Evolutionary conservation across 805 yeast species (phyloP).

Genomic region (Schwanniomyces yamadae): DNA sequence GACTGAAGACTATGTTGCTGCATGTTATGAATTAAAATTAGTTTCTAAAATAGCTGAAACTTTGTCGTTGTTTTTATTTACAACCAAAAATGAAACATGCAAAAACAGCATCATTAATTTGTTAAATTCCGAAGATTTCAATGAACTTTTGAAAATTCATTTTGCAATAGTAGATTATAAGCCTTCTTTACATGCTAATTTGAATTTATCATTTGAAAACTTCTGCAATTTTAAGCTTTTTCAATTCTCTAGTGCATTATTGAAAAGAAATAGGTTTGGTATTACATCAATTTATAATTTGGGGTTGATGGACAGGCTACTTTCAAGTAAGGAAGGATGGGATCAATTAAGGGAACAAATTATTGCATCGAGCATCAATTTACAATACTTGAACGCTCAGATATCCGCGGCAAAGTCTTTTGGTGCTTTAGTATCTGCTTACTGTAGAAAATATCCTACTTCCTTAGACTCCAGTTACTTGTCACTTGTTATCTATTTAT

Average conservation of each 20-base stretch:
- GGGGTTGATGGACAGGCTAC: conserved; percentile 59
- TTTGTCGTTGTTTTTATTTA: conserved; percentile 68
- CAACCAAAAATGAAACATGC: conserved; percentile 45
- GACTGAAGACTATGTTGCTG: conserved; percentile 25
- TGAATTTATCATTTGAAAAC: conserved; percentile 45
- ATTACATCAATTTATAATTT: conserved; percentile 56
- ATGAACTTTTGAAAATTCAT: conserved; percentile 22
- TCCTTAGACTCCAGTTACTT: conserved; percentile 23
- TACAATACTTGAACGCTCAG: conserved; percentile 66
- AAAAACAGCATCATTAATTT: conserved; percentile 42
- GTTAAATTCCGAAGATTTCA: conserved; percentile 38
- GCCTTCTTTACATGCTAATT: conserved; percentile 42
- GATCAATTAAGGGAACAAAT: conserved; percentile 49
- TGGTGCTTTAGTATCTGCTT: conserved; percentile 75
- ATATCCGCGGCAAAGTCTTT: conserved; percentile 68
- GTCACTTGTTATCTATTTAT: conserved; percentile 44
- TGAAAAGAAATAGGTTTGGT: conserved; percentile 50
- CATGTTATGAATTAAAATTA: conserved; percentile 56
- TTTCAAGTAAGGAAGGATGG: conserved; percentile 44
- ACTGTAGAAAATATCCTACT: conserved; percentile 46
- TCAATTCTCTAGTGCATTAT: conserved; percentile 51
- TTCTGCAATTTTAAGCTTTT: conserved; percentile 49
- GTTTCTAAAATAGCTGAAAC: conserved; percentile 73
- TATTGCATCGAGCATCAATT: conserved; percentile 56
- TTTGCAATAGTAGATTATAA: conserved; percentile 50